Base-by-base conservation (phyloP, 2,329 filamentous ascomycete genomes). In the Trichoderma sp. region DNA sequence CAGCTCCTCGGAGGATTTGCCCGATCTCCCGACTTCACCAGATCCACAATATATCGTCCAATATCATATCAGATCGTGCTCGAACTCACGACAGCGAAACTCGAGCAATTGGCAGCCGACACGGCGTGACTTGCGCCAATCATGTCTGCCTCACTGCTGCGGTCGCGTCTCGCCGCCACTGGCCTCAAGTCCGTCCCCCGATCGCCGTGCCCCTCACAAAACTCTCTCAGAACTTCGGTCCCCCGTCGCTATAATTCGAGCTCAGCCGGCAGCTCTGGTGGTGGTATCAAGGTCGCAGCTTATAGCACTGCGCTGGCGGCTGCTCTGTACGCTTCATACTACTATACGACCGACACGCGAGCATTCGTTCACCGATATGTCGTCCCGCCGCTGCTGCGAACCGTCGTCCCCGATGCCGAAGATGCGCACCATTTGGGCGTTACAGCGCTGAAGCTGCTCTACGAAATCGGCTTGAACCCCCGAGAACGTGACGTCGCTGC, bases 351-450 rank as follows among this genome's bases (percentile, higher is more conserved):
- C 69, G 92, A 94, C 79, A 94, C 92, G 7, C 86, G 92, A 73
- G 90, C 92, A 56, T 91, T 89, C 72, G 78, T 91, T 72, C 92
- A 95, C 81, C 88, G 87, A 77, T 93, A 89, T 81, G 81, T 91
- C 34, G 84, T 91, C 15, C 90, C 92, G 2, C 92, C 88, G 0
- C 78, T 90, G 21, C 79, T 96, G 5, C 90, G 93, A 64, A 82
- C 86, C 67, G 72, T 93, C 72, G 92, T 89, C 80, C 86, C 91
- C 5, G 93, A 96, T 77, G 92, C 92, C 72, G 96, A 99, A 81
- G 94, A 97, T 51, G 96, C 95, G n/a, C 96, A 99, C 80, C 91
- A 97, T 78, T 85, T 87, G 26, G 93, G 93, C 65, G 94, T 93
- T 3, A 83, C 86, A 47, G 85, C 89, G 7, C 84, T 99, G 78